Base-by-base conservation (phyloP, 768 basidiomycete species). In the Dentipellis fragilis region DNA sequence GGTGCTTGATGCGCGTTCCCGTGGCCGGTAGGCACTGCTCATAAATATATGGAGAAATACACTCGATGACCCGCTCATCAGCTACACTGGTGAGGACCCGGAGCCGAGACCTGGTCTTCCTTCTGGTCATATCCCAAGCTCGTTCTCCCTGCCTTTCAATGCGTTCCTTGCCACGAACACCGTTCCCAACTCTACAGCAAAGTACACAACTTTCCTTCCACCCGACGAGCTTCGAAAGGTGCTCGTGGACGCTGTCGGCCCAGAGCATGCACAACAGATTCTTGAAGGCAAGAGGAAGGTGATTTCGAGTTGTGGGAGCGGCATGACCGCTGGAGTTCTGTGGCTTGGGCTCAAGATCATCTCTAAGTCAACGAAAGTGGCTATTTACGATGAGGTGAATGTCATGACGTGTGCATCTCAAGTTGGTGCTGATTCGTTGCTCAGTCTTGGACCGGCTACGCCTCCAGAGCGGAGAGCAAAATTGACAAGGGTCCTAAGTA, bases 401-500 rank as follows among this genome's bases (percentile, higher is more conserved):
- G 62, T 1, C 5, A 16, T n/a, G 17, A n/a, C 29, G 29, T 29
- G 29, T 29, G 29, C 29, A 29, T 29, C 29, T 29, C 29, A 29
- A 29, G 6, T 29, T 29, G 6, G 6, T 29, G 29, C 29, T 29
- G 6, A 29, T 29, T 29, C 29, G 3, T 29, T 29, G 19, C n/a
- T n/a, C 49, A 95, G 93, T 92, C 90, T 29, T 98, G 95, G 95
- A 89, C 89, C 2, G 95, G 95, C 3, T 98, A 96, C 67, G 92
- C 93, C 2, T 73, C 78, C 68, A 76, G 93, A 55, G 64, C 78
- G 12, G 76, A 84, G 52, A 94, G 92, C 69, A 78, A 71, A 58
- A 93, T 96, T 39, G 77, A 76, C 45, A 87, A 83, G 55, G 63
- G 54, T 19, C n/a, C n/a, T n/a, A 45, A 45, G 8, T 45, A 45